Conservation (phyloP, 2,329 filamentous ascomycete genomes). For the Cladosporium phlei region DNA sequence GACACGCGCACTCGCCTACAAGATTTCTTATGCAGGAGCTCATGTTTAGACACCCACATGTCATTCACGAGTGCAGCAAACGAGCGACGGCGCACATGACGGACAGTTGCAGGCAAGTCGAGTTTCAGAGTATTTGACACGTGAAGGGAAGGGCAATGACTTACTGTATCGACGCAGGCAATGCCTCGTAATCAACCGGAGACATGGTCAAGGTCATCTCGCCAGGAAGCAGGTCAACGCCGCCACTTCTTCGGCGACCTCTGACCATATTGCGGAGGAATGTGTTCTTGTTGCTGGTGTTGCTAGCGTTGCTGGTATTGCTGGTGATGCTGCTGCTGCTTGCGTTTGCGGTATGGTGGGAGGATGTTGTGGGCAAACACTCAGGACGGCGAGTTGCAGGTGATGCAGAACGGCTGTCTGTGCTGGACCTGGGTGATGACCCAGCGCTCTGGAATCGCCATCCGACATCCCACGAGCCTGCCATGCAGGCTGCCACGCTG, state of each 20-base stretch:
- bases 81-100: constrained; percentile 11
- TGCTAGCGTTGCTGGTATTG: not conserved
- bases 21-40: constrained; percentile 5
- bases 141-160: constrained; percentile 19
- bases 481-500: too few species aligned
- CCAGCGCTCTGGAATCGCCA: not conserved
- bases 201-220: constrained; percentile 11
- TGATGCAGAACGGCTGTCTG: constrained; percentile 5
- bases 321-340: not conserved
- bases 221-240: not conserved
- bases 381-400: constrained; percentile 7
- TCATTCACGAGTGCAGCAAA: too few species aligned
- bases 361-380: not conserved
- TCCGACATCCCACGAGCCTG: constrained; percentile 1
- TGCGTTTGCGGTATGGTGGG: not conserved
- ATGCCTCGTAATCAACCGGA: constrained; percentile 37
- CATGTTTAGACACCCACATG: constrained; percentile 4
- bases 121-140: constrained; percentile 16
- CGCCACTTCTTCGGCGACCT: constrained; percentile 4
- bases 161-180: constrained; percentile 43
- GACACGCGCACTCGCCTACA: too few species aligned
- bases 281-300: not conserved
- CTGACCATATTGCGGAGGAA: constrained; percentile 1
- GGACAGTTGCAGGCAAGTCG: constrained; percentile 15
- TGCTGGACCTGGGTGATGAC: not conserved